Conservation (phyloP, 805 yeast genomes). For the Pichia exigua region DNA sequence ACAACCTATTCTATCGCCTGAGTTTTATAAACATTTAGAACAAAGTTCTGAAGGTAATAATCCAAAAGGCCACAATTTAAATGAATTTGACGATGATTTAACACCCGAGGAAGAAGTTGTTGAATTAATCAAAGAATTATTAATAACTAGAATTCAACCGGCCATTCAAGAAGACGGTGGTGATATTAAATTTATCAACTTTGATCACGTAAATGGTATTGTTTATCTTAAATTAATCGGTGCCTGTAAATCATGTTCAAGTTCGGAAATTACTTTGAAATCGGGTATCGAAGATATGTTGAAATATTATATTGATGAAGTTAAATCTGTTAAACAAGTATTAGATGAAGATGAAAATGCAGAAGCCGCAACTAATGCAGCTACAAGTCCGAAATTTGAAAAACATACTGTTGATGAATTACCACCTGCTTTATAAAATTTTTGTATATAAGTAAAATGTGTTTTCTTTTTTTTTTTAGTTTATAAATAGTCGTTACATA, state of each 20-base stretch:
- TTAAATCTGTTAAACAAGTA: constrained; percentile 79
- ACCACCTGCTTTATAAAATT: constrained; percentile 27
- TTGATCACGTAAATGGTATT: constrained; percentile 77
- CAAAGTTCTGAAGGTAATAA: constrained; percentile 31
- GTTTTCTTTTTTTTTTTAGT: background rate
- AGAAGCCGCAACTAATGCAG: constrained; percentile 8
- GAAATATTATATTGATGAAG: constrained; percentile 94
- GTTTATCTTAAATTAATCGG: constrained; percentile 88
- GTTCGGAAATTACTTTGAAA: constrained; percentile 85
- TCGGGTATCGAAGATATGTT: constrained; percentile 97
- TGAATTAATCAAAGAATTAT: constrained; percentile 82
- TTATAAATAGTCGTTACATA: background rate
- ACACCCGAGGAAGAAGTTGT: constrained; percentile 52
- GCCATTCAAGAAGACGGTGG: constrained; percentile 99
- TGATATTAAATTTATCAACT: constrained; percentile 82
- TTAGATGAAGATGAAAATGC: constrained; percentile 73
- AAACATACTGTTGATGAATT: constrained; percentile 21
- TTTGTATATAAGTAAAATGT: no score
- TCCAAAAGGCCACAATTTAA: constrained; percentile 17
- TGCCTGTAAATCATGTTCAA: constrained; percentile 90
- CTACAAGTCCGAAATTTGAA: background rate
- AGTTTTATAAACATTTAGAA: constrained; percentile 29
- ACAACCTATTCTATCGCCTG: constrained; percentile 41
- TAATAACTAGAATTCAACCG: constrained; percentile 92
- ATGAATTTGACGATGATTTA: constrained; percentile 52